phyloP scores from a whole-genome alignment of 1,139 yeast species.

The Candida sanyaensis region DNA sequence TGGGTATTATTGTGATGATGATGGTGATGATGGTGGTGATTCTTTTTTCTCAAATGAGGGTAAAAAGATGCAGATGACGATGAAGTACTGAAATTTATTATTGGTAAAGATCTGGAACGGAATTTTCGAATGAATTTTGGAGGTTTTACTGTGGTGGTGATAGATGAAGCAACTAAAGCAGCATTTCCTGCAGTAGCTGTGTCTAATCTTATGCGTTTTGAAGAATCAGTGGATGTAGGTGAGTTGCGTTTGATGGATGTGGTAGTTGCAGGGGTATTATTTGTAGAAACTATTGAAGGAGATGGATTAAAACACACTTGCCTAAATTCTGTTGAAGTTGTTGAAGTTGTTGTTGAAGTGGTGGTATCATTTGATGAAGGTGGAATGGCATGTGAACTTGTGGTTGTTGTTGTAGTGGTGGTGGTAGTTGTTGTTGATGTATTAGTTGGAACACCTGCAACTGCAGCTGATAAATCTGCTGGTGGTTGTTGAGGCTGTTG shows the following conservation, averaged over 20 bases:
- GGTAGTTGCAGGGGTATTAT: constrained; percentile 8
- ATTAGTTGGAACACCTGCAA: constrained; percentile 2
- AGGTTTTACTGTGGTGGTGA: constrained; percentile 20
- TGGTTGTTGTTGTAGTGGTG: not conserved
- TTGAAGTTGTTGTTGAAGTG: not conserved
- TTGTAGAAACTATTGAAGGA: constrained; percentile 12
- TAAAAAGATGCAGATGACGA: constrained; percentile 18
- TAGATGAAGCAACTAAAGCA: constrained; percentile 9
- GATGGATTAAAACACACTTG: constrained; percentile 33
- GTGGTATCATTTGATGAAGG: constrained; percentile 14
- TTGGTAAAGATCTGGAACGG: constrained; percentile 46
- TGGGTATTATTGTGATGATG: constrained; percentile 4
- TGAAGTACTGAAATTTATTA: constrained; percentile 24
- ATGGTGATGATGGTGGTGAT: constrained; percentile 9
- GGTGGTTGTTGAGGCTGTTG: constrained; percentile 7
- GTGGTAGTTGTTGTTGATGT: not conserved
- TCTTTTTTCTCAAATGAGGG: constrained; percentile 13
- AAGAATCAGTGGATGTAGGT: constrained; percentile 14
- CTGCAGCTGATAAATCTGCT: constrained; percentile 1
- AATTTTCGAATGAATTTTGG: constrained; percentile 43
- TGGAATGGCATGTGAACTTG: constrained; percentile 2
- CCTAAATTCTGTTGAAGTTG: constrained; percentile 24
- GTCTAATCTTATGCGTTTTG: constrained; percentile 17
- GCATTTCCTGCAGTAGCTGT: constrained; percentile 6
- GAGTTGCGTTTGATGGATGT: constrained; percentile 15